Percentiles rank a stretch among this genome's conserved stretches.
phyloP scores from a whole-genome alignment of 2,329 filamentous ascomycete species.

The Lizonia empirigonia region DNA sequence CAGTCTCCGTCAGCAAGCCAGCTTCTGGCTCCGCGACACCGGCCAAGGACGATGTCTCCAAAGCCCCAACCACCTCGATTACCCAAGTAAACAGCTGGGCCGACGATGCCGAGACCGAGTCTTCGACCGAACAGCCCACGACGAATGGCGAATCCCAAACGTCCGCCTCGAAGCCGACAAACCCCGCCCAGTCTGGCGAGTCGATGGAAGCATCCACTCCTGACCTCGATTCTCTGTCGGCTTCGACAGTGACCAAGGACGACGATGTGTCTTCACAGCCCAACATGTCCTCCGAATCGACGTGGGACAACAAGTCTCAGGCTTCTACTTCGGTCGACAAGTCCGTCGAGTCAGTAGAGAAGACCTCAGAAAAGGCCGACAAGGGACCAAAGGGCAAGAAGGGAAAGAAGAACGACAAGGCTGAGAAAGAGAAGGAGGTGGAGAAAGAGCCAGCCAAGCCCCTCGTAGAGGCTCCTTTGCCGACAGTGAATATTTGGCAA shows the following conservation, averaged over 20 bases:
- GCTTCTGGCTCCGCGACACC: conserved; percentile 51
- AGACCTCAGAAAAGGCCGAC: conserved; percentile 61
- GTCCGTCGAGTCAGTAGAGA: conserved; percentile 55
- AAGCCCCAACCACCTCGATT: conserved; percentile 29
- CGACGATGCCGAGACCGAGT: conserved; percentile 54
- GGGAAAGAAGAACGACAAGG: conserved; percentile 56
- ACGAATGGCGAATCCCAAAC: conserved; percentile 31
- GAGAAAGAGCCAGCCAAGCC: conserved; percentile 58
- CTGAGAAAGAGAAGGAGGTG: conserved; percentile 57
- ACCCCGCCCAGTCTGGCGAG: conserved; percentile 21
- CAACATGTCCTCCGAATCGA: conserved; percentile 68
- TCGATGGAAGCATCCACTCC: conserved; percentile 55
- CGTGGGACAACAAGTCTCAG: conserved; percentile 70
- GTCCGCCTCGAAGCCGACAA: conserved; percentile 24
- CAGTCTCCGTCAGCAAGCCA: conserved; percentile 53
- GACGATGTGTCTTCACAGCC: conserved; percentile 66
- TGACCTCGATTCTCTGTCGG: conserved; percentile 60
- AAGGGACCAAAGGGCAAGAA: conserved; percentile 58
- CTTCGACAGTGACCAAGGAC: conserved; percentile 61
- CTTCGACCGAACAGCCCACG: conserved; percentile 34
- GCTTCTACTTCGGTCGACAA: conserved; percentile 70
- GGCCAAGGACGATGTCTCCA: conserved; percentile 46
- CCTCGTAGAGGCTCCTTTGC: conserved; percentile 80
- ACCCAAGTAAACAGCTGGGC: conserved; percentile 52
- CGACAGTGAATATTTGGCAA: conserved; percentile 86